Base-by-base conservation (phyloP, 257 asterid species). In the Euphrasia confusa region DNA sequence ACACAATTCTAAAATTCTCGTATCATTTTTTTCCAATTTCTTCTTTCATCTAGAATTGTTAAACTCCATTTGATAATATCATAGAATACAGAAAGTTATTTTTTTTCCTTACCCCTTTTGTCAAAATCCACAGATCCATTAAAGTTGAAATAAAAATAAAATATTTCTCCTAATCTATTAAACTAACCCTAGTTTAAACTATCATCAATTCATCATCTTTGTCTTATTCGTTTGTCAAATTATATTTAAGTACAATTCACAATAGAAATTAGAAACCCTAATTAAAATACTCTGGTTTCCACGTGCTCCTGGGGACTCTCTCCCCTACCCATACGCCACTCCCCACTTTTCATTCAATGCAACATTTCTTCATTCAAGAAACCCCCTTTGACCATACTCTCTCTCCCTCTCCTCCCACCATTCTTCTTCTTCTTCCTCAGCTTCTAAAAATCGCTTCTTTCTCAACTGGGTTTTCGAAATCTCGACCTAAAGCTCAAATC, bases 401-500 rank as follows among this genome's bases (percentile, higher is more conserved):
- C 52, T 45, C 7, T 42, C 24, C 49, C 52, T 45, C 7, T 42
- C 24, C 49, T 42, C 52, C 4, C 50, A 14, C 4, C 9, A 3
- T 11, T 44, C 1, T 11, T 4, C 50, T 11, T 4, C 50, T n/a
- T 11, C 33, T 30, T 7, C 37, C 24, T 21, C 24, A 21, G 40
- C 1, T 35, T 12, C 50, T 4, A 48, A 14, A 48, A 14, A 48
- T 8, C 42, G 15, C 1, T 11, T 44, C 14, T 48, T n/a, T n/a
- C 15, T 5, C 24, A 48, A 55, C 66, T 26, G 60, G 61, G 66
- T 5, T 54, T 12, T 27, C 45, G 15, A 52, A 28, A 18, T 26
- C 54, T 14, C 17, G 66, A 2, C 6, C 7, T 10, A 42, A 59
- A 66, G 63, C 14, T 27, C 26, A 8, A 62, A 35, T 70, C 47